Evolutionary conservation across 805 yeast species (phyloP).

Genomic region (Ogataea pignaliae): DNA sequence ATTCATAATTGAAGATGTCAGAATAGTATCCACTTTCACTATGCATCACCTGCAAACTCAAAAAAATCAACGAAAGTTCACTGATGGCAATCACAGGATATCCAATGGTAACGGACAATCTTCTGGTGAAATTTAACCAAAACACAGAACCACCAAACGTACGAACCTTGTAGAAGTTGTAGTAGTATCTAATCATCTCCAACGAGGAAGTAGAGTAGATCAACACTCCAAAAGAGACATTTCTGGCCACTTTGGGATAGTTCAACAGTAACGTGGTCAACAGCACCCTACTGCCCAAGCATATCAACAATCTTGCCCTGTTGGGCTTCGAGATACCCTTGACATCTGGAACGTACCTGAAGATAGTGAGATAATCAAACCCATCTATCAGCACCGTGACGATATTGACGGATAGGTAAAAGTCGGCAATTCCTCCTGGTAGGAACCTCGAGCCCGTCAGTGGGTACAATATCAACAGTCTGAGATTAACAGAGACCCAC

Average conservation of each 20-base stretch:
- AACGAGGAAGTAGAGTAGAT: constrained; percentile 18
- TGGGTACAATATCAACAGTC: constrained; percentile 53
- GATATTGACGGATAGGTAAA: constrained; percentile 32
- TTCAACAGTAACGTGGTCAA: constrained; percentile 16
- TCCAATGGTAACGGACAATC: constrained; percentile 10
- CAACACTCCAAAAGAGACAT: constrained; percentile 18
- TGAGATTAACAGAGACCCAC: constrained; percentile 44
- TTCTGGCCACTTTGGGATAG: constrained; percentile 26
- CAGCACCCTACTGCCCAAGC: constrained; percentile 9
- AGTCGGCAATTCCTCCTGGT: constrained; percentile 71
- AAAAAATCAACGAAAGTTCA: constrained; percentile 21
- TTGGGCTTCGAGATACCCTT: constrained; percentile 9
- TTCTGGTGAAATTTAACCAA: constrained; percentile 15
- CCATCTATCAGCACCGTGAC: constrained; percentile 14
- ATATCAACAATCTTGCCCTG: constrained; percentile 7
- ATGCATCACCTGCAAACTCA: constrained; percentile 17
- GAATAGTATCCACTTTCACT: constrained; percentile 13
- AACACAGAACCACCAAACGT: constrained; percentile 17
- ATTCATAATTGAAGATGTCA: constrained; percentile 14
- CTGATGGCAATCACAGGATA: constrained; percentile 19
- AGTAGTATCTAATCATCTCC: constrained; percentile 22
- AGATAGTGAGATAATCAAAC: constrained; percentile 16
- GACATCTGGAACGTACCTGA: constrained; percentile 11
- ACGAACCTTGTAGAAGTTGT: constrained; percentile 25
- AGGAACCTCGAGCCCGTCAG: constrained; percentile 60